Conservation (phyloP, 148 eudicot species). For the Spergularia bocconei region DNA sequence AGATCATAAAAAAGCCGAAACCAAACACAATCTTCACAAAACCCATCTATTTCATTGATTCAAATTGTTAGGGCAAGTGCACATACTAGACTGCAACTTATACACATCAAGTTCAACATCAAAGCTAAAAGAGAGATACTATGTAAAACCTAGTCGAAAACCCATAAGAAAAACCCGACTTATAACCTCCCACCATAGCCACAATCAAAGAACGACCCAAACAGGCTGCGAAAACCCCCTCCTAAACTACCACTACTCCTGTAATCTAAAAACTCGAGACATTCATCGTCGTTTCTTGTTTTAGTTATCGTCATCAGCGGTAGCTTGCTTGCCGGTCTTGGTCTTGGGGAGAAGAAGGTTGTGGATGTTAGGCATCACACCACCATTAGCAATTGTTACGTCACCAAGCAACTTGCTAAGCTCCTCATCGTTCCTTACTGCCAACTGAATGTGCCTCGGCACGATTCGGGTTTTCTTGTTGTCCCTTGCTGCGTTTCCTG, state of each 20-base stretch:
- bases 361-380: constrained; percentile 94
- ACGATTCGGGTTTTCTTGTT: constrained; percentile 86
- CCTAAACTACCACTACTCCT: constrained; percentile 21
- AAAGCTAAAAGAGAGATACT: background rate
- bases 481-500: constrained; percentile 90
- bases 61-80: constrained; percentile 15
- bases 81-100: background rate
- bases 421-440: constrained; percentile 82
- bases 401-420: constrained; percentile 82
- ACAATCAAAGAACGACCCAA: background rate
- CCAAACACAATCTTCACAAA: background rate
- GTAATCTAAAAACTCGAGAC: background rate
- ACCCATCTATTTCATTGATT: constrained; percentile 5
- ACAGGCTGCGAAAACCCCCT: background rate
- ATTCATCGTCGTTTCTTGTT: background rate
- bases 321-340: constrained; percentile 36
- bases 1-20: background rate
- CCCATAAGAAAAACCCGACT: no score
- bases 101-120: background rate
- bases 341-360: constrained; percentile 74
- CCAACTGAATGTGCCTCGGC: constrained; percentile 80
- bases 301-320: constrained; percentile 53
- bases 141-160: background rate
- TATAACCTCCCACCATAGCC: background rate
- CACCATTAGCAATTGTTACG: constrained; percentile 85